A percentile compares a stretch with the other conserved stretches of the same genome.
Conservation (phyloP, 2,329 filamentous ascomycete genomes). For the Teratosphaeriaceae sp. region DNA sequence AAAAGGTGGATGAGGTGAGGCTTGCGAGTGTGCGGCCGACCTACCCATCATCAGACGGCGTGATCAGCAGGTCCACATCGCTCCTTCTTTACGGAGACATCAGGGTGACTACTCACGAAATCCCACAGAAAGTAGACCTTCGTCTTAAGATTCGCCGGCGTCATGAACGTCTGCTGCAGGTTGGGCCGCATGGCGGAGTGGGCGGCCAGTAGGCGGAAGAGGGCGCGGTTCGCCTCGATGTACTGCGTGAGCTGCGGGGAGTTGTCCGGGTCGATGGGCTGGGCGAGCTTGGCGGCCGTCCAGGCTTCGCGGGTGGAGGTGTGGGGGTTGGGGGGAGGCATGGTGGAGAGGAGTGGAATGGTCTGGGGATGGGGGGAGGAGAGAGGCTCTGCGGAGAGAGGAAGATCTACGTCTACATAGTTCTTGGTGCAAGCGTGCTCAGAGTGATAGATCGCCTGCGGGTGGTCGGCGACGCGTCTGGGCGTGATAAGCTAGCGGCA, state of each 20-base stretch:
- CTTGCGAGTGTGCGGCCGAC: constrained; percentile 9
- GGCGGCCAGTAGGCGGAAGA: constrained; percentile 24
- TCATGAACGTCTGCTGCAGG: constrained; percentile 29
- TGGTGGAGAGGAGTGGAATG: too few species aligned
- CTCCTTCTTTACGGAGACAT: neutral
- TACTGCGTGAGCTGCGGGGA: constrained; percentile 10
- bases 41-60: too few species aligned
- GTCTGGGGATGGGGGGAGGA: too few species aligned
- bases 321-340: constrained; percentile 23
- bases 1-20: too few species aligned
- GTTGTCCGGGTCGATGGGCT: constrained; percentile 15
- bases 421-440: too few species aligned
- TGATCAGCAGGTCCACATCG: too few species aligned
- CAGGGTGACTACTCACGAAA: constrained; percentile 8
- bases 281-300: constrained; percentile 17
- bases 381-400: too few species aligned
- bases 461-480: too few species aligned
- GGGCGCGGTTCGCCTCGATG: constrained; percentile 13
- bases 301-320: constrained; percentile 23
- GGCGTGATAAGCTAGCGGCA: too few species aligned
- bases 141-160: constrained; percentile 29
- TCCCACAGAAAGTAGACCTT: constrained; percentile 25
- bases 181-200: constrained; percentile 30
- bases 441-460: too few species aligned
- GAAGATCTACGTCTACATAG: too few species aligned